Base-by-base conservation (phyloP, 2,329 filamentous ascomycete species). In the Aplosporella prunicola region DNA sequence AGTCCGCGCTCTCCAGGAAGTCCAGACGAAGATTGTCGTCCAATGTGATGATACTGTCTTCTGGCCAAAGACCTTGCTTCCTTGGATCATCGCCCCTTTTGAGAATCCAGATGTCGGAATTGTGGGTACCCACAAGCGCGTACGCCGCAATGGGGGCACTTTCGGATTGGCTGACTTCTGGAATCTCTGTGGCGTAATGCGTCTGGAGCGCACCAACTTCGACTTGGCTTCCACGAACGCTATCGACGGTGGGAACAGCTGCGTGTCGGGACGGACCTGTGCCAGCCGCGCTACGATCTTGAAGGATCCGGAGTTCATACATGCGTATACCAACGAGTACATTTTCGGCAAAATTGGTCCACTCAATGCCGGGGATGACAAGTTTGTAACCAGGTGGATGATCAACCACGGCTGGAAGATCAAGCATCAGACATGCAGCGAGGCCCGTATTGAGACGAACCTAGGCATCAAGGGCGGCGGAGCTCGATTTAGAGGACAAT, bases 1-100 rank as follows among this genome's bases (percentile, higher is more conserved):
- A 3, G 55, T 56, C 2, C 47, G 51, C 2, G 70, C 61, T 0
- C 48, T 73, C 7, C 42, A 48, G 0, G 27, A 47, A 0, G 55
- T 67, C 23, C 31, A 44, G 0, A 71, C 69, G 0, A 5, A 47
- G 1, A 58, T 76, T 35, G 63, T 63, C 0, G 53, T 72, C 5
- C 51, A 69, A 2, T 57, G 63, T 10, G 72, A 76, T 42, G 71
- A 75, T 49, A 68, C 72, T 44, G 69, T 72, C 11, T 64, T 69
- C 46, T 75, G 69, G 71, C 57, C 60, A 1, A 20, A 43, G 1
- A 42, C 43, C 1, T 70, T 72, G 42, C 53, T 76, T 1, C 30
- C 48, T 0, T 53, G 61, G 0, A 43, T 68, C 1, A 51, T 75
- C 0, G 63, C 66, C 55, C 61, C 47, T 4, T 49, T 51, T 31